Percentiles rank a stretch among this genome's conserved stretches.
phyloP scores from a whole-genome alignment of 495 filamentous ascomycete genomes.

The Hypoxylon lenormandii region DNA sequence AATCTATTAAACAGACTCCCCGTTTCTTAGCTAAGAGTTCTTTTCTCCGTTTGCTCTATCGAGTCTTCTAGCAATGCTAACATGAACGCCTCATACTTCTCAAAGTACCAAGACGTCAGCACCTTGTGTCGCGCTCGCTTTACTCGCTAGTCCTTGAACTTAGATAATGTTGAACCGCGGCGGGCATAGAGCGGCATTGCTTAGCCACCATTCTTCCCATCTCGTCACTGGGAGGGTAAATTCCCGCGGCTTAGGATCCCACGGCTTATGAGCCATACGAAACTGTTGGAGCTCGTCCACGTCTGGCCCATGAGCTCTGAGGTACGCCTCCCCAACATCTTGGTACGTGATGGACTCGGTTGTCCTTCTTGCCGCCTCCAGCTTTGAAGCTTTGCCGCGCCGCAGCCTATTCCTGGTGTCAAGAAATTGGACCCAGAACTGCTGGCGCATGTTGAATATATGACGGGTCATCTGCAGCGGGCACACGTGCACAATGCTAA shows the following conservation, averaged over 20 bases:
- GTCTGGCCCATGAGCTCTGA: constrained; percentile 1
- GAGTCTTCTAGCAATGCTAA: too few relatives aligned
- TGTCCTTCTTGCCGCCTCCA: too few relatives aligned
- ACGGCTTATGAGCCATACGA: not conserved
- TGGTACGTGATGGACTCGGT: not conserved
- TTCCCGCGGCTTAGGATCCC: not conserved
- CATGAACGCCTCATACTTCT: too few relatives aligned
- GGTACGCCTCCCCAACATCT: constrained; percentile 1
- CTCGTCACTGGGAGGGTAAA: constrained; percentile 7
- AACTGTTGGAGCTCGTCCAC: not conserved
- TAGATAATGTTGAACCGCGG: constrained; percentile 11
- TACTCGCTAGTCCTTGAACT: not conserved
- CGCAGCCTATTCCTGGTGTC: not conserved
- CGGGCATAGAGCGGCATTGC: constrained; percentile 4
- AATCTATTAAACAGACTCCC: too few relatives aligned
- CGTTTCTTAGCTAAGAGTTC: too few relatives aligned
- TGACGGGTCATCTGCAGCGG: not conserved
- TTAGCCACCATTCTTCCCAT: constrained; percentile 14
- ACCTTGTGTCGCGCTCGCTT: not conserved
- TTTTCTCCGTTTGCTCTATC: too few relatives aligned
- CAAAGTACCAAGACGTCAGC: not conserved
- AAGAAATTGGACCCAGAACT: constrained; percentile 7
- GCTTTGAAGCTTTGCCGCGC: not conserved
- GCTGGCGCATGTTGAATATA: not conserved
- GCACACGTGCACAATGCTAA: constrained; percentile 1